These are phyloP conservation scores for Papilionanthe hybrid DNA, from an alignment of 116 monocot species.

Conservation along the genomic window DNA sequence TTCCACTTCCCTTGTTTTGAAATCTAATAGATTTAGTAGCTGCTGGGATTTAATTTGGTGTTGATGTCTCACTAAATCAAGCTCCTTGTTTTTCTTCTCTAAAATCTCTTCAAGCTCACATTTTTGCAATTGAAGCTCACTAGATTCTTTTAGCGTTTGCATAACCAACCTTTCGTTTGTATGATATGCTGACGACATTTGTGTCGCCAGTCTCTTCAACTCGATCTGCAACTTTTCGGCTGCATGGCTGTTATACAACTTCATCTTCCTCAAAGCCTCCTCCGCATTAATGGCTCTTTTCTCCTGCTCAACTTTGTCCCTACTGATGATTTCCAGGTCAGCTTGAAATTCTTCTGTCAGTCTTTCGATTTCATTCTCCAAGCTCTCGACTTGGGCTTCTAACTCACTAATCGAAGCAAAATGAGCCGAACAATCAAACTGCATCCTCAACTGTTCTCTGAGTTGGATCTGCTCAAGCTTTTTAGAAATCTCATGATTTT, in stretches of 20 bases:
- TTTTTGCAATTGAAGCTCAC: slow-evolving; percentile 50
- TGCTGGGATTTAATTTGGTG: slow-evolving; percentile 50
- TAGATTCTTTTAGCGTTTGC: slow-evolving; percentile 50
- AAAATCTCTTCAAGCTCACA: slow-evolving; percentile 42
- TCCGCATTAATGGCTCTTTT: slow-evolving; percentile 77
- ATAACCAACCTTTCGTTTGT: slow-evolving; percentile 56
- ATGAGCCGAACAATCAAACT: slow-evolving; percentile 85
- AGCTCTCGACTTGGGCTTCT: slow-evolving; percentile 54
- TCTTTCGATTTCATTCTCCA: slow-evolving; percentile 68
- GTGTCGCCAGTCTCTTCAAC: slow-evolving; percentile 44
- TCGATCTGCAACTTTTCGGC: slow-evolving; percentile 67
- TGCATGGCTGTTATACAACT: slow-evolving; percentile 42
- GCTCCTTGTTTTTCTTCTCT: slow-evolving; percentile 40
- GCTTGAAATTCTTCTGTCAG: slow-evolving; percentile 62
- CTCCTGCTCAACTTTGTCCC: slow-evolving; percentile 70
- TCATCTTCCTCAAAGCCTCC: slow-evolving; percentile 51
- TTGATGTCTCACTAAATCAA: slow-evolving; percentile 31
- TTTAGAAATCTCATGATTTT: slow-evolving; percentile 67
- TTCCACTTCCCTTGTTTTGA: slow-evolving; percentile 58
- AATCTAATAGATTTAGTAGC: slow-evolving; percentile 47
- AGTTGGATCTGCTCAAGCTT: slow-evolving; percentile 80
- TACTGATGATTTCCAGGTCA: slow-evolving; percentile 37
- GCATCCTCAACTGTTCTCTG: slow-evolving; percentile 77
- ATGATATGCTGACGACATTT: slow-evolving; percentile 55
- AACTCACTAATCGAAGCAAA: slow-evolving; percentile 73